Evolutionary conservation across 208 protist species (phyloP).

Genomic region (Acanthamoeba sp.): DNA sequence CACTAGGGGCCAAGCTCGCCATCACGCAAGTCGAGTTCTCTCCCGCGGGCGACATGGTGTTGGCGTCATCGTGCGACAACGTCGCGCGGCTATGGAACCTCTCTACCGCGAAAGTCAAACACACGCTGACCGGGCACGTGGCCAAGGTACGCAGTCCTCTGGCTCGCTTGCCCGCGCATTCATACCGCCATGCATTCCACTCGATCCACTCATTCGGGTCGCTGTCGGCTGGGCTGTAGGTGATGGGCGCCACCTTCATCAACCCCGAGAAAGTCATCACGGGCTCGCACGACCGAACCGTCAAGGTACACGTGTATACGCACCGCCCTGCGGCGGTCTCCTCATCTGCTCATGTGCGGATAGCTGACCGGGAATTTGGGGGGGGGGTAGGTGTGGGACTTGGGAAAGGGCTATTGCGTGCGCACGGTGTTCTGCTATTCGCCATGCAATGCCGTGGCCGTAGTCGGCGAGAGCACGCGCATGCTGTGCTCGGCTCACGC

Average conservation of each 20-base stretch:
- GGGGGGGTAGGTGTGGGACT: constrained; percentile 43
- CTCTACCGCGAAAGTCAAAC: neutral
- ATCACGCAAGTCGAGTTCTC: constrained; percentile 41
- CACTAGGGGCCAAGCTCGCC: constrained; percentile 1
- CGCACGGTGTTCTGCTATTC: constrained; percentile 60
- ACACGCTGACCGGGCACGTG: constrained; percentile 61
- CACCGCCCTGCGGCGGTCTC: neutral
- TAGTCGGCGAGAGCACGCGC: neutral
- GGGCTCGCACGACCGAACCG: constrained; percentile 25
- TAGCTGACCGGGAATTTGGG: too few species aligned
- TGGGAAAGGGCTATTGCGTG: constrained; percentile 55
- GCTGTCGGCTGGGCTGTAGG: neutral
- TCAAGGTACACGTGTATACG: constrained; percentile 4
- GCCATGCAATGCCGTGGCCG: constrained; percentile 2
- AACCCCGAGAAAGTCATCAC: constrained; percentile 14
- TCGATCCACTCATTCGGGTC: neutral
- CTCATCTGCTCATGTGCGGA: neutral
- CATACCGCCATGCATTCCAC: neutral
- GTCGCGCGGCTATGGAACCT: constrained; percentile 24
- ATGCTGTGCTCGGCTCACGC: constrained; percentile 48
- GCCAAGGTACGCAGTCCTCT: neutral
- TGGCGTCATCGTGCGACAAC: constrained; percentile 18
- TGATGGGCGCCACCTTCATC: neutral
- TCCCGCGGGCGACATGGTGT: neutral
- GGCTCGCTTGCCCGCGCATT: neutral